phyloP scores from a whole-genome alignment of 345 rosid genomes.

The Psidium friedrichsthalianum region DNA sequence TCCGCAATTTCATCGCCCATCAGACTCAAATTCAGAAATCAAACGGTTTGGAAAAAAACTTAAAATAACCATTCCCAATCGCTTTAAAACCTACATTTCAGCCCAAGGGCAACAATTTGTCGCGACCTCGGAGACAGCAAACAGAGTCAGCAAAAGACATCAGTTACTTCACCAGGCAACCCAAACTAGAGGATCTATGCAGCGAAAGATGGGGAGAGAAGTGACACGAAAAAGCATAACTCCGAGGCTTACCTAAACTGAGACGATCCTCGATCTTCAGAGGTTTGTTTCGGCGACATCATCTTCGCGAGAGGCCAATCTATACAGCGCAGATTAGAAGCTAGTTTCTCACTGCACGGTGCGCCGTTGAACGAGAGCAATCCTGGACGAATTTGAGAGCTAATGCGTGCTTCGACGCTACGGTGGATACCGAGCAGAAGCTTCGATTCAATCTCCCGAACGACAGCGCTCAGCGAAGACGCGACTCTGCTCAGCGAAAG shows the following conservation, averaged over 20 bases:
- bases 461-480: not conserved
- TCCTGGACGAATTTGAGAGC: not conserved
- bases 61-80: not conserved
- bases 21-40: not conserved
- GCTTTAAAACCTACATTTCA: not conserved
- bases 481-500: not conserved
- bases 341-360: not conserved
- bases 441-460: not conserved
- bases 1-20: not conserved
- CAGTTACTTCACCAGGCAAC: not conserved
- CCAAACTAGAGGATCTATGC: not conserved
- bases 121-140: not conserved
- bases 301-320: conserved; percentile 7
- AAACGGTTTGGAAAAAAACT: not conserved
- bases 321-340: not conserved
- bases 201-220: conserved; percentile 1
- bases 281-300: conserved; percentile 69
- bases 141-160: not conserved
- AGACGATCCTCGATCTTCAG: conserved; percentile 77
- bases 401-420: not conserved
- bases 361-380: not conserved
- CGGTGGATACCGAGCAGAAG: not conserved
- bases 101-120: not conserved
- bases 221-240: not conserved
- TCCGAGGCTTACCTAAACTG: conserved; percentile 40